These are phyloP conservation scores for Syzygium aromaticum DNA, from an alignment of 345 rosid species.

Conservation along the genomic window DNA sequence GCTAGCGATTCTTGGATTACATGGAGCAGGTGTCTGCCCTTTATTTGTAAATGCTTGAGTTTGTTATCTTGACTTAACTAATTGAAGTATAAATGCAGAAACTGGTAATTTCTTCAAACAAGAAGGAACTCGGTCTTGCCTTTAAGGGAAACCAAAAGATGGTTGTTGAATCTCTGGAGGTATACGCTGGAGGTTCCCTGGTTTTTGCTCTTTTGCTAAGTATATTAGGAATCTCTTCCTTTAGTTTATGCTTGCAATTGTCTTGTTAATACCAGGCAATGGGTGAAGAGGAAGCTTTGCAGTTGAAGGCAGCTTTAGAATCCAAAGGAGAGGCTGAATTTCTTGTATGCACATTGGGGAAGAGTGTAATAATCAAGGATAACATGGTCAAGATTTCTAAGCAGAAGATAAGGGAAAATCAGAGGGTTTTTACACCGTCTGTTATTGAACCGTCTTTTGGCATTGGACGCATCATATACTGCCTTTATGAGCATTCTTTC, in stretches of 20 bases:
- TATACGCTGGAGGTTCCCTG: not conserved
- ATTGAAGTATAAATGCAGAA: slow-evolving; percentile 36
- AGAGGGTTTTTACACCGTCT: slow-evolving; percentile 83
- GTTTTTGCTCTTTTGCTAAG: not conserved
- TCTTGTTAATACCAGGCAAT: slow-evolving; percentile 42
- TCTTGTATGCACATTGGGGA: slow-evolving; percentile 57
- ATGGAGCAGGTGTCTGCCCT: not conserved
- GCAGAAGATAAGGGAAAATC: slow-evolving; percentile 85
- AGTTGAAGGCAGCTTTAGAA: slow-evolving; percentile 70
- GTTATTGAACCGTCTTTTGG: slow-evolving; percentile 96
- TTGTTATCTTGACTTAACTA: not conserved
- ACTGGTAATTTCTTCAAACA: slow-evolving; percentile 64
- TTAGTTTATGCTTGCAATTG: not conserved
- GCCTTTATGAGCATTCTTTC: slow-evolving; percentile 87
- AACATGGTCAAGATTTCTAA: slow-evolving; percentile 84
- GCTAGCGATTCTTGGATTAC: not conserved
- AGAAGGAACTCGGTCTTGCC: slow-evolving; percentile 83
- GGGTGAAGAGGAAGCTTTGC: slow-evolving; percentile 84
- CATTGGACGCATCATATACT: slow-evolving; percentile 87
- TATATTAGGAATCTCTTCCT: not conserved
- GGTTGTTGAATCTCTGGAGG: slow-evolving; percentile 50
- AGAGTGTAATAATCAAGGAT: slow-evolving; percentile 59
- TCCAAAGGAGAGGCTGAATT: slow-evolving; percentile 84
- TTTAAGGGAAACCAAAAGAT: slow-evolving; percentile 78
- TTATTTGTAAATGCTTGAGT: not conserved